A percentile compares a stretch with the other conserved stretches of the same genome.
phyloP scores from a whole-genome alignment of 2,329 filamentous ascomycete species.

The Aspergillus aculeatinus region DNA sequence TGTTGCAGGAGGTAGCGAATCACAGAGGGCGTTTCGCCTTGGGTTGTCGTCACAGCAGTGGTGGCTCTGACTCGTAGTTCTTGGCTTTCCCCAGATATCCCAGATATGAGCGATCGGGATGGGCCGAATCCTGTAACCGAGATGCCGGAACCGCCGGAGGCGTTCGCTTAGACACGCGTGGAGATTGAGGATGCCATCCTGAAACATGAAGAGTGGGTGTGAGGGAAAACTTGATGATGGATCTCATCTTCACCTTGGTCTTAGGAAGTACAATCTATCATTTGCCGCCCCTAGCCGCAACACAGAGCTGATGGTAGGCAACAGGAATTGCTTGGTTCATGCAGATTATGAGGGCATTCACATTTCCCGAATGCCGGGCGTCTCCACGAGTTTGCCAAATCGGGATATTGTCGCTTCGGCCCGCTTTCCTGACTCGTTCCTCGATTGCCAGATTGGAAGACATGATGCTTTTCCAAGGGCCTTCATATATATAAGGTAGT shows the following conservation, averaged over 20 bases:
- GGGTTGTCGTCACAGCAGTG: neutral
- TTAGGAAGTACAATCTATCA: fast-evolving
- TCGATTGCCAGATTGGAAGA: too few species aligned
- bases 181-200: neutral
- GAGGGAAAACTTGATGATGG: too few species aligned
- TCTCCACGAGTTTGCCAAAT: too few species aligned
- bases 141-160: neutral
- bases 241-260: too few species aligned
- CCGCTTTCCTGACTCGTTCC: too few species aligned
- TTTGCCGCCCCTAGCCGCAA: fast-evolving
- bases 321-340: too few species aligned
- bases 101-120: neutral
- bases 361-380: too few species aligned
- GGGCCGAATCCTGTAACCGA: neutral
- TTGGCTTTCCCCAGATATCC: neutral
- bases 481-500: too few species aligned
- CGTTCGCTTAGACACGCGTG: neutral
- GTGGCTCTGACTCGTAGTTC: neutral
- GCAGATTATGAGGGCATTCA: too few species aligned
- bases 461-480: too few species aligned
- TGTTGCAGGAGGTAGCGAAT: neutral
- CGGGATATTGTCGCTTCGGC: too few species aligned
- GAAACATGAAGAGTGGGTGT: neutral
- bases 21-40: neutral
- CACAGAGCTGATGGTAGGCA: too few species aligned